phyloP scores from a whole-genome alignment of 768 basidiomycete species.

The Suillus luteus region DNA sequence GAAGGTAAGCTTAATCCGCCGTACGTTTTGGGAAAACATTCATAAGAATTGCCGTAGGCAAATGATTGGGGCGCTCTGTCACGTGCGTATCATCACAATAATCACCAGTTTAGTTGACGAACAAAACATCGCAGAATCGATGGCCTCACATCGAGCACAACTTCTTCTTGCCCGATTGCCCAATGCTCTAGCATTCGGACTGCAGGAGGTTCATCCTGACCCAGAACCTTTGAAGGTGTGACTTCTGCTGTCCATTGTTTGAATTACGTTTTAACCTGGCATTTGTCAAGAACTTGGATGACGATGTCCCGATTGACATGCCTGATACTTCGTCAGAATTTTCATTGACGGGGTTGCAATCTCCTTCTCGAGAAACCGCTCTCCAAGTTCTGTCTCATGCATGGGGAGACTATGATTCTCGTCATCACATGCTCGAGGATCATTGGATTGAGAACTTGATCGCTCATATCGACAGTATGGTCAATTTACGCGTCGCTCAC shows the following conservation, averaged over 20 bases:
- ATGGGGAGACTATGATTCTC: constrained; percentile 36
- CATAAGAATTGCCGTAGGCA: constrained; percentile 36
- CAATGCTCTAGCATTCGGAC: constrained; percentile 50
- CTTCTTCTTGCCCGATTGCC: constrained; percentile 43
- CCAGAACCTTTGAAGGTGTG: constrained; percentile 52
- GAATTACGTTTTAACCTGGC: constrained; percentile 1
- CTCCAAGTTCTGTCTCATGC: constrained; percentile 20
- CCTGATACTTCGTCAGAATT: constrained; percentile 42
- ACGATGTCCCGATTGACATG: constrained; percentile 40
- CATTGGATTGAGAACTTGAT: constrained; percentile 45
- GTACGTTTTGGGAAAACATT: background rate
- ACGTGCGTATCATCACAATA: constrained; percentile 40
- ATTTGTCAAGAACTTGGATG: constrained; percentile 52
- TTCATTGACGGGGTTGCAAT: constrained; percentile 23
- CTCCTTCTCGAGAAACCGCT: background rate
- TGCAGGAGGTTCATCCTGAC: constrained; percentile 46
- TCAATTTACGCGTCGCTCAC: constrained; percentile 46
- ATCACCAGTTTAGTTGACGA: background rate
- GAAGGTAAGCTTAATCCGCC: constrained; percentile 41
- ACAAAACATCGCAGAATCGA: constrained; percentile 40
- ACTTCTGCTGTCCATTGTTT: background rate
- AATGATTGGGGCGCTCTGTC: constrained; percentile 69
- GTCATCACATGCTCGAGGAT: constrained; percentile 39
- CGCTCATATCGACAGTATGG: constrained; percentile 40
- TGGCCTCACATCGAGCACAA: constrained; percentile 50